Conservation (phyloP, 192 early-diverging fungal genomes). For the Backusella psychrophila region DNA sequence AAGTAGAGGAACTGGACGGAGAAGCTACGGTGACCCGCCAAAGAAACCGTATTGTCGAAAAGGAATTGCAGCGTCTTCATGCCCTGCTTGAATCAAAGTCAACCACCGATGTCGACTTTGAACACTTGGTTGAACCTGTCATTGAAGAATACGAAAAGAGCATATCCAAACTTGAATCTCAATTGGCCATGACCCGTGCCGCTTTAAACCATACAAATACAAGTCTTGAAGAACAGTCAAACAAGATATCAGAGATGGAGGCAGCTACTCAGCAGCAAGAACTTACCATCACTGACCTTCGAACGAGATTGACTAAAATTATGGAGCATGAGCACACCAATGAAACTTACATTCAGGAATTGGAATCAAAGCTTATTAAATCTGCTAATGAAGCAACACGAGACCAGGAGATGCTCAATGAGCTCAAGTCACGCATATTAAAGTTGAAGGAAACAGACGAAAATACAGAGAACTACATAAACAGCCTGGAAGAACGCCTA, state of each 20-base stretch:
- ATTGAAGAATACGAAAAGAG: constrained; percentile 71
- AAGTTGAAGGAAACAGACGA: constrained; percentile 53
- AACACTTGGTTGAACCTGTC: constrained; percentile 60
- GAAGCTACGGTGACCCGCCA: constrained; percentile 25
- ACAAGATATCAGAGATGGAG: constrained; percentile 45
- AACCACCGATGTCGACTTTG: constrained; percentile 24
- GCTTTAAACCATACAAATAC: constrained; percentile 53
- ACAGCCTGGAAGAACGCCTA: constrained; percentile 33
- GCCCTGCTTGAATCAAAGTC: constrained; percentile 14
- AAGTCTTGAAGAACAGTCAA: constrained; percentile 54
- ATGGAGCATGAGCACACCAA: constrained; percentile 46
- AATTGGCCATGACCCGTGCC: constrained; percentile 56
- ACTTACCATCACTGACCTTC: constrained; percentile 43
- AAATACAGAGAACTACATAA: constrained; percentile 42
- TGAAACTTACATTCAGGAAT: constrained; percentile 46
- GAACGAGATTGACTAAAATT: constrained; percentile 40
- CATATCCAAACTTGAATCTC: constrained; percentile 57
- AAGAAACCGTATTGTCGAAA: constrained; percentile 22
- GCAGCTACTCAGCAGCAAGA: constrained; percentile 38
- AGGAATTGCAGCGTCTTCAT: constrained; percentile 20
- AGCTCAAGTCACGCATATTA: constrained; percentile 33
- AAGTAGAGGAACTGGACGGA: constrained; percentile 33
- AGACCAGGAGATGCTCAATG: constrained; percentile 36
- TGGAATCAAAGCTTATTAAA: constrained; percentile 30
- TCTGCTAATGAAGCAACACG: constrained; percentile 32